Conservation (phyloP, 495 filamentous ascomycete species). For the Rhypophila decipiens region DNA sequence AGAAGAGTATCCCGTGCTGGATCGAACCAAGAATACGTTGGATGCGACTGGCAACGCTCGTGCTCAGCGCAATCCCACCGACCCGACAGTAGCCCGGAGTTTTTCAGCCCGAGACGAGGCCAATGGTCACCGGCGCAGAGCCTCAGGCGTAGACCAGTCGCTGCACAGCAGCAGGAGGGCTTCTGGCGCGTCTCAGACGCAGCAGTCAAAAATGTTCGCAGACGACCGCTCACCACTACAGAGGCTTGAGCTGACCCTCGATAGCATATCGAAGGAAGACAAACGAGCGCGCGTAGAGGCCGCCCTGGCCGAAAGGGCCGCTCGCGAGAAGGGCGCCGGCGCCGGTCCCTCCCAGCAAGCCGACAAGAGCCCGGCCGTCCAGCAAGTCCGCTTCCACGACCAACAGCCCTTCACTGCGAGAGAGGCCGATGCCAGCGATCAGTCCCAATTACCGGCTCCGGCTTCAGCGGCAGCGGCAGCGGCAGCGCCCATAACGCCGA, state of each 20-base stretch:
- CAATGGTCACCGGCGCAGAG: slow-evolving; percentile 18
- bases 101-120: slow-evolving; percentile 7
- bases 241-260: slow-evolving; percentile 79
- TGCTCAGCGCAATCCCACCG: slow-evolving; percentile 18
- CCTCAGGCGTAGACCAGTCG: slow-evolving; percentile 23
- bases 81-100: slow-evolving; percentile 9
- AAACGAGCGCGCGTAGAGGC: slow-evolving; percentile 76
- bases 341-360: slow-evolving; percentile 5
- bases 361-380: slow-evolving; percentile 11
- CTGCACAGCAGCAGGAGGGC: slow-evolving; percentile 20
- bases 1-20: slow-evolving; percentile 34
- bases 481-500: slow-evolving; percentile 10
- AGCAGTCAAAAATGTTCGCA: slow-evolving; percentile 51
- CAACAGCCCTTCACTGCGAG: slow-evolving; percentile 5
- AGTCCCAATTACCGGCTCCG: slow-evolving; percentile 2
- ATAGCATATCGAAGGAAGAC: slow-evolving; percentile 87
- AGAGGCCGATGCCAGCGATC: slow-evolving; percentile 7
- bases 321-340: slow-evolving; percentile 41
- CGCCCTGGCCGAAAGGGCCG: slow-evolving; percentile 55
- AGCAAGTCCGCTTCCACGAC: slow-evolving; percentile 19
- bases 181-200: slow-evolving; percentile 12
- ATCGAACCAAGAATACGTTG: slow-evolving; percentile 24
- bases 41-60: slow-evolving; percentile 20
- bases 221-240: slow-evolving; percentile 83
- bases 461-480: slow-evolving; percentile 9